Evolutionary conservation across 257 asterid species (phyloP).

Genomic region (Hygrophila difformis): DNA sequence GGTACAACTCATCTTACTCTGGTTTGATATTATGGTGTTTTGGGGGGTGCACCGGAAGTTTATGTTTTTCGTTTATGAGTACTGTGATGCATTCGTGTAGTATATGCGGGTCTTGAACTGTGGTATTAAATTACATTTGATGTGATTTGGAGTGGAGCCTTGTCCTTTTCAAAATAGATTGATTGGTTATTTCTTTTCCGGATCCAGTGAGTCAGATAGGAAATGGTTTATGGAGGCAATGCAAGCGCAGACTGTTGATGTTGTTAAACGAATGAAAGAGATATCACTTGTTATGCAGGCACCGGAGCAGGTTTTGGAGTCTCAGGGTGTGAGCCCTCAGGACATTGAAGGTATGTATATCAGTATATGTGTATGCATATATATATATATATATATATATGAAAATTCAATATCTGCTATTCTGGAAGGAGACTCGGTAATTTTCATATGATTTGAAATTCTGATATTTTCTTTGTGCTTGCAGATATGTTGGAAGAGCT

Average conservation of each 20-base stretch:
- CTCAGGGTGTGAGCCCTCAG: slow-evolving; percentile 75
- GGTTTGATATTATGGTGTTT: no score
- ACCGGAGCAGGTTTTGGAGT: slow-evolving; percentile 67
- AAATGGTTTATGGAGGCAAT: slow-evolving; percentile 95
- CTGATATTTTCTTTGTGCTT: not conserved
- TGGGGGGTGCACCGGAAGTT: no score
- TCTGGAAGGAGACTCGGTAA: not conserved
- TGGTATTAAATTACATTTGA: no score
- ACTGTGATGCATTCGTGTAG: no score
- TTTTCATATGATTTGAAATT: not conserved
- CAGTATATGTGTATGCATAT: no score
- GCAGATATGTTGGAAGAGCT: slow-evolving; percentile 84
- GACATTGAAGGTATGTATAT: slow-evolving; percentile 61
- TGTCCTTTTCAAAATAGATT: not conserved
- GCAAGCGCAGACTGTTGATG: slow-evolving; percentile 85
- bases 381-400: no score
- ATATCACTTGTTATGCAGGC: slow-evolving; percentile 82
- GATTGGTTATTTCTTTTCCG: not conserved
- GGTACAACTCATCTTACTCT: not conserved
- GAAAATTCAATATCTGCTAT: not conserved
- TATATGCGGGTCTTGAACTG: not conserved
- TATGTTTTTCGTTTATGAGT: no score
- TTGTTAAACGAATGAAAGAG: slow-evolving; percentile 72
- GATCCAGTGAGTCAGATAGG: slow-evolving; percentile 70
- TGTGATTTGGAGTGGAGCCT: no score